Evolutionary conservation across 371 early-diverging fungal species (phyloP), one percentile per base, ranked within the genome.

Genomic region (Saksenaea vasiformis): DNA sequence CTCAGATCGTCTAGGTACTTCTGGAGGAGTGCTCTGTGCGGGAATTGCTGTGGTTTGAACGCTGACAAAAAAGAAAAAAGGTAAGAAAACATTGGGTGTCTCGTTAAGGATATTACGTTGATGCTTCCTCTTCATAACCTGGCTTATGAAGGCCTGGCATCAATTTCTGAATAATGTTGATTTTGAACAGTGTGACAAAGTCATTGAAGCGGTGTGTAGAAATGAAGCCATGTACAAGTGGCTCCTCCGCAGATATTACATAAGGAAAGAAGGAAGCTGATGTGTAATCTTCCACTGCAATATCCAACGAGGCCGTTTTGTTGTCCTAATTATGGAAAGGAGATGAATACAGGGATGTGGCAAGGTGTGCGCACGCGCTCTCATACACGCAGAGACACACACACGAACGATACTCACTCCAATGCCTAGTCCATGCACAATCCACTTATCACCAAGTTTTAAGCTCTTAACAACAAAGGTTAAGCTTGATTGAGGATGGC

Each of bases 401-500:
- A 34, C 37, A 26, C 51, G 28, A 9, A 2, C 26, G 26, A 43
- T 36, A 44, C 65, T 69, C 68, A 85, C 90, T 72, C 87, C 88
- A 39, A 90, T 74, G 13, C 83, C 86, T 17, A 90, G 73, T 1
- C 87, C 91, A 64, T 90, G 90, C 13, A 91, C 76, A 10, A 91
- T 67, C 36, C 87, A 82, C 56, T 83, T 85, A 62, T 83, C 76
- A 11, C 83, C 89, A 19, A 93, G 62, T 35, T 78, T 77, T n/a
- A 93, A 73, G 28, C 85, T 73, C 60, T 91, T 91, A 35, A 93
- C 72, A 17, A 90, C 76, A 67, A 89, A 91, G 0, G 88, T 90
- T 34, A 90, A 71, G 35, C 86, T 78, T 0, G 91, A 90, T 56
- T 90, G 86, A 5, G 88, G 76, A 71, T 90, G 92, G 15, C 76